Base-by-base conservation (phyloP, 176 grass and related monocot genomes). In the Pharus latifolius region DNA sequence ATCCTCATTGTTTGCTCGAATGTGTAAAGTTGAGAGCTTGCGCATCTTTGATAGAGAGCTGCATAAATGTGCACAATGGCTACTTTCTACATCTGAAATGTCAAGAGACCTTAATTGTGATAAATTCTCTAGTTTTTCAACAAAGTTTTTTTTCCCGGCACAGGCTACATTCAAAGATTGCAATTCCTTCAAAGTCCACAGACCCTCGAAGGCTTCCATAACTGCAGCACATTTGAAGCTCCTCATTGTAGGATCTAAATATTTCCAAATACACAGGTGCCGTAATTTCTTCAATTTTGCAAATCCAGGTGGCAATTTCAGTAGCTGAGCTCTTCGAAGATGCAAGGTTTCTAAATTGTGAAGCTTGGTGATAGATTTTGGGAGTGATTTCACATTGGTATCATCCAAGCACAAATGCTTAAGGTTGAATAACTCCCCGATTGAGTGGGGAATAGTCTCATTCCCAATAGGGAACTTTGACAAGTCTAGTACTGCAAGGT, bases 221-320 rank as follows among this genome's bases (percentile, higher is more conserved):
- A 84, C 46, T 11, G 47, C n/a, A 3, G 56, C 57, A 0, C 2
- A 1, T 6, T 3, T 11, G 10, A 78, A 32, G 29, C 78, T 74
- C 23, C 78, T 5, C 58, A 78, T 59, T 73, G 57, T 5, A 84
- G n/a, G n/a, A n/a, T n/a, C n/a, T n/a, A n/a, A n/a, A n/a, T n/a
- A n/a, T n/a, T n/a, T n/a, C n/a, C n/a, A n/a, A n/a, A n/a, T n/a
- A n/a, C n/a, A n/a, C n/a, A n/a, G n/a, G n/a, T n/a, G n/a, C n/a
- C n/a, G n/a, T n/a, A n/a, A n/a, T n/a, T n/a, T n/a, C n/a, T n/a
- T n/a, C n/a, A n/a, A n/a, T n/a, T n/a, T n/a, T n/a, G n/a, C n/a
- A n/a, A n/a, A n/a, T n/a, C n/a, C n/a, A n/a, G n/a, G n/a, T n/a
- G n/a, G n/a, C n/a, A n/a, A n/a, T n/a, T n/a, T n/a, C n/a, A n/a